Evolutionary conservation across 31 red algal species (phyloP), one percentile per base, ranked within the genome.

Genomic region (Odonthalia washingtoniensis): DNA sequence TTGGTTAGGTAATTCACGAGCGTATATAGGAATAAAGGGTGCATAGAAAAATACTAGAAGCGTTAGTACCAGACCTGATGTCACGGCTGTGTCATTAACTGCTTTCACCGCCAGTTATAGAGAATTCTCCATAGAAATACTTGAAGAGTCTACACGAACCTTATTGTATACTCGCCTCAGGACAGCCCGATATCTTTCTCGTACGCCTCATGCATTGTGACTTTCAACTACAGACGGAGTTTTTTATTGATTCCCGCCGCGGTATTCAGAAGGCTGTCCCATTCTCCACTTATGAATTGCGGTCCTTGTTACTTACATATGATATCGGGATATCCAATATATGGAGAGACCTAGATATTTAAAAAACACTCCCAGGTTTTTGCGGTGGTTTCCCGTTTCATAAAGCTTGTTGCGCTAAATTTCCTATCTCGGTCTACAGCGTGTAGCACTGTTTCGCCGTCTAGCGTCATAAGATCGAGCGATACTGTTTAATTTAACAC

Each of bases 381-480:
- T 44, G 27, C 18, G 0, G 18, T 27, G 18, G 84, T 60, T 53
- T 87, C 74, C 24, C 28, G 27, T 32, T 57, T 27, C 43, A 87
- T 41, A 44, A 87, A 57, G 18, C 30, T 21, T n/a, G 84, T 72
- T 14, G 84, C 84, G 65, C 42, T 64, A 72, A 87, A 87, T 28
- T 78, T 76, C 4, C 49, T 87, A 44, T 87, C 70, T 28, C 64
- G 65, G 0, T 87, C 84, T 17, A 87, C 84, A 0, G 78, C 52
- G 24, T 87, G 84, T 5, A 87, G 73, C 24, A 87, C 73, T 17
- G 84, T 40, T 3, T 34, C 2, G 2, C 44, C 38, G 3, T 87
- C 73, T 3, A 87, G 73, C 26, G 35, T 60, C 84, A 87, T 87
- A n/a, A 87, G n/a, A 40, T 87, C 63, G 39, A 87, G 3, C 17